phyloP scores from a whole-genome alignment of 257 asterid species.

The Echites panduratus region DNA sequence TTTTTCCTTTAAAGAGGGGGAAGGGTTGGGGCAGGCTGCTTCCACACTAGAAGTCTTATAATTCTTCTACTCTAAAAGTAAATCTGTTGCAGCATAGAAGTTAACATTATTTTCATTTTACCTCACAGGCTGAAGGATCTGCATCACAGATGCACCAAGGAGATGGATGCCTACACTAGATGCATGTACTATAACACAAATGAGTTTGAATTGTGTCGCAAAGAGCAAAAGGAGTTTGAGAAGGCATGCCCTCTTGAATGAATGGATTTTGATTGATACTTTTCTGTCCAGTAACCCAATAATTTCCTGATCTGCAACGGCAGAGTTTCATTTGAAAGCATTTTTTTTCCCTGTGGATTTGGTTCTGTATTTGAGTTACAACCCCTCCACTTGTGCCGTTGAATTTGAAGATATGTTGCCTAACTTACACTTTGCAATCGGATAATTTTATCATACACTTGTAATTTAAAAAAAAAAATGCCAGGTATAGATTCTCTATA shows the following conservation, averaged over 20 bases:
- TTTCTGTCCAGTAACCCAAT: slow-evolving; percentile 6
- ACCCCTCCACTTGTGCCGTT: background rate
- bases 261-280: background rate
- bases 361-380: background rate
- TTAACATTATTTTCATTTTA: background rate
- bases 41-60: background rate
- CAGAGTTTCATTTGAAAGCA: background rate
- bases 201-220: slow-evolving; percentile 86
- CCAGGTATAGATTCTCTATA: slow-evolving; percentile 43
- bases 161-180: slow-evolving; percentile 84
- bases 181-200: slow-evolving; percentile 94
- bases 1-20: background rate
- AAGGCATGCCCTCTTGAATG: slow-evolving; percentile 60
- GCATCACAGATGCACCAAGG: slow-evolving; percentile 83
- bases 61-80: background rate
- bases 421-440: too few relatives aligned
- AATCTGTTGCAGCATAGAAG: background rate
- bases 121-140: slow-evolving; percentile 71
- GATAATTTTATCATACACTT: too few relatives aligned
- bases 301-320: slow-evolving; percentile 10
- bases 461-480: slow-evolving; percentile 55
- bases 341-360: background rate
- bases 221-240: slow-evolving; percentile 86
- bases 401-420: background rate
- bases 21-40: background rate